Evolutionary conservation across 2,329 filamentous ascomycete genomes (phyloP), one percentile per base, ranked within the genome.

Genomic region (Pyrenochaeta sp.): DNA sequence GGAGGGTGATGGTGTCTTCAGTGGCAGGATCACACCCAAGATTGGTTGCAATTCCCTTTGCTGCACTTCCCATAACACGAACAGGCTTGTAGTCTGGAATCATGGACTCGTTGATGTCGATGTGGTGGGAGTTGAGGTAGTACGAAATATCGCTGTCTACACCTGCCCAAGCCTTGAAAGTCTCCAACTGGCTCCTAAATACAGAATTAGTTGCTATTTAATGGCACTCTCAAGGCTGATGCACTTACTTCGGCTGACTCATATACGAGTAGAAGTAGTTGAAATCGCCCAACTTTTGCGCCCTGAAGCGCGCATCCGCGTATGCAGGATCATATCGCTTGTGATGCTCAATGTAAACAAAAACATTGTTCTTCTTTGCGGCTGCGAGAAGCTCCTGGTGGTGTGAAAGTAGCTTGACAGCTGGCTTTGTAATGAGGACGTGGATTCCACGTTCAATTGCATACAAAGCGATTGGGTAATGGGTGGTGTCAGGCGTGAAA

Each of bases 221-320:
- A 21, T 7, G 7, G 41, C 23, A 3, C 10, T 12, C 14, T 11
- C 9, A 4, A 17, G 56, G 90, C 90, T 31, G n/a, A 7, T 39
- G 29, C 18, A 21, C 58, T 54, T 60, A 71, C 68, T 75, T 75
- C 17, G 72, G 72, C 82, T 97, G 92, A 44, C 88, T 91, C 92
- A 97, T 96, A 85, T 97, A 97, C 67, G 86, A 90, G 84, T 97
- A 97, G 76, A 96, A 97, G 83, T 97, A 97, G 82, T 96, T 97
- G 86, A 97, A 97, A 78, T 97, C 92, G 61, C 93, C 93, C 7
- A 97, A 82, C 47, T 82, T 87, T 71, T 86, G 80, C 12, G 91
- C 91, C 66, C 89, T 87, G 79, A 88, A 88, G 44, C 88, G 86
- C 12, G 94, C 94, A 75, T 97, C 93, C 12, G 91, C 87, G 80